phyloP scores from a whole-genome alignment of 2,329 filamentous ascomycete species.

The Exophiala bonariae region DNA sequence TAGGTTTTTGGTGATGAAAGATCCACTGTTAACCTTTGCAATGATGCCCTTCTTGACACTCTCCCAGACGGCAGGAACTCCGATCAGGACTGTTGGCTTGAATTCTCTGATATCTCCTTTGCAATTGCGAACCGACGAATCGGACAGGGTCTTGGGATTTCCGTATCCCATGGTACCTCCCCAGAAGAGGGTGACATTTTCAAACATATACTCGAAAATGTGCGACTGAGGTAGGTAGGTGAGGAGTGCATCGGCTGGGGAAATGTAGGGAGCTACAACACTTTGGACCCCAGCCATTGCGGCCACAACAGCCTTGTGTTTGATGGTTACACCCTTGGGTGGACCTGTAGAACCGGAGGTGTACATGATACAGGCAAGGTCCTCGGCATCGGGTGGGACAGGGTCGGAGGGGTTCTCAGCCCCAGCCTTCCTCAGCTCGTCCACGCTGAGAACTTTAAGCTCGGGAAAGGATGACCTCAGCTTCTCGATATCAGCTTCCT shows the following conservation, averaged over 20 bases:
- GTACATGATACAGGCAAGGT: constrained; percentile 73
- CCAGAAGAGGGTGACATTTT: constrained; percentile 86
- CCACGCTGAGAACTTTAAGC: constrained; percentile 52
- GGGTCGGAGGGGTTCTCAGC: constrained; percentile 67
- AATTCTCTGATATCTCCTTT: constrained; percentile 92
- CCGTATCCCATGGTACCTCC: constrained; percentile 93
- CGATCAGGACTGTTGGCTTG: constrained; percentile 83
- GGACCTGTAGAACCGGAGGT: constrained; percentile 84
- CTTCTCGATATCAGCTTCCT: constrained; percentile 51
- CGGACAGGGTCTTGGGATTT: constrained; percentile 83
- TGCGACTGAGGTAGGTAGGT: constrained; percentile 94
- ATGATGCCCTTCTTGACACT: constrained; percentile 94
- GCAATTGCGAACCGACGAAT: constrained; percentile 83
- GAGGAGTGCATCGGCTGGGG: constrained; percentile 74
- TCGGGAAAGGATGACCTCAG: constrained; percentile 52
- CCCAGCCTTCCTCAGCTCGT: constrained; percentile 51
- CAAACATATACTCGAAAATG: constrained; percentile 94
- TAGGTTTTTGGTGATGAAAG: constrained; percentile 69
- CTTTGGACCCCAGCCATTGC: constrained; percentile 79
- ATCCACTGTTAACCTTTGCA: constrained; percentile 70
- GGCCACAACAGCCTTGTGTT: constrained; percentile 75
- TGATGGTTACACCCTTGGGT: constrained; percentile 81
- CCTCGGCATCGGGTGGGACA: constrained; percentile 67
- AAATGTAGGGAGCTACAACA: constrained; percentile 75
- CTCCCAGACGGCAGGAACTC: constrained; percentile 96